A percentile compares a stretch with the other conserved stretches of the same genome.
These are phyloP conservation scores for Gaertneriomyces sp. DNA, from an alignment of 192 early-diverging fungal genomes.

Conservation along the genomic window DNA sequence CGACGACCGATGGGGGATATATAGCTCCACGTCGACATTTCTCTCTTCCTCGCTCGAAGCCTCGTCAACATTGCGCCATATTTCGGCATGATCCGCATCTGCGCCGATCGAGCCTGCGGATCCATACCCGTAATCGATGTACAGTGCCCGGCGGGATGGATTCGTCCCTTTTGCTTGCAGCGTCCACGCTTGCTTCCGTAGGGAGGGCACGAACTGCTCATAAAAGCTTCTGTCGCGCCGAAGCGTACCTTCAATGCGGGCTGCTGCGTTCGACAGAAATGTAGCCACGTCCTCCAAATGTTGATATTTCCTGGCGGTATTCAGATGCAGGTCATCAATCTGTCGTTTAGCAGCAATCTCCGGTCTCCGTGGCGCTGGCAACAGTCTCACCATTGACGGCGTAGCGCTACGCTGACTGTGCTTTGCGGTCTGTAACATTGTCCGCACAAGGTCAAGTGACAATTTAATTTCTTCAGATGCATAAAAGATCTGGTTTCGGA, in stretches of 20 bases:
- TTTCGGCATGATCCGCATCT: no score
- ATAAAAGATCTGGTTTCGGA: background rate
- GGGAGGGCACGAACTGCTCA: background rate
- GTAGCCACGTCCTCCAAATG: background rate
- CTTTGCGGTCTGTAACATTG: background rate
- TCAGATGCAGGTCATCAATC: conserved; percentile 1
- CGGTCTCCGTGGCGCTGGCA: conserved; percentile 4
- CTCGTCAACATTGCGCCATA: no score
- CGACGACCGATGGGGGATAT: no score
- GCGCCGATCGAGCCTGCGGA: no score
- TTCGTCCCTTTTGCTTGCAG: background rate
- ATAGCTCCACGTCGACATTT: no score
- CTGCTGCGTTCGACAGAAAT: background rate
- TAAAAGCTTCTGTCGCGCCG: background rate
- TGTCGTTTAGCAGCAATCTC: background rate
- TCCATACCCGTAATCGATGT: conserved; percentile 6
- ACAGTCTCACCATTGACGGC: background rate
- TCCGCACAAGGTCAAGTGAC: background rate
- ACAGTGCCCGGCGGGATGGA: background rate
- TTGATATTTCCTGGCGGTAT: background rate
- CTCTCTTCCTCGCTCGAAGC: no score
- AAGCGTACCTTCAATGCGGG: background rate
- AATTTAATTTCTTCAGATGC: background rate
- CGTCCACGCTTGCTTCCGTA: background rate
- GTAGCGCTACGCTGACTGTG: background rate